Base-by-base conservation (phyloP, 441 rosid genomes). In the Gossypium gossypioides region DNA sequence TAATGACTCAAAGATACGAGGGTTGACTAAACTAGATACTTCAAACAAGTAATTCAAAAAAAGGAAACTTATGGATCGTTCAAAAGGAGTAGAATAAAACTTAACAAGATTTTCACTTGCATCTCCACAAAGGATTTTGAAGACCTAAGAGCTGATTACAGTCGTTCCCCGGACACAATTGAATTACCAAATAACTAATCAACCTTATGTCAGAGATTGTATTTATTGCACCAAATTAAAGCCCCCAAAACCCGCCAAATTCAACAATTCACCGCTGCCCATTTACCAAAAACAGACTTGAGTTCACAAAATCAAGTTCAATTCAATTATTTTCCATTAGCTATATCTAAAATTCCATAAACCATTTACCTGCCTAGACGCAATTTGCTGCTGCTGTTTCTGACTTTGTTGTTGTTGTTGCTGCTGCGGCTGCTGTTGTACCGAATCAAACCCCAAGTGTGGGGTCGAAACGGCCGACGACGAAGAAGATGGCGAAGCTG, bases 401-500 rank as follows among this genome's bases (percentile, higher is more conserved):
- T 48, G 52, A 48, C 16, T 13, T 48, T 48, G 67, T 22, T 29
- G 64, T 40, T 51, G 56, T 51, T 83, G 89, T 1, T 48, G 52
- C 18, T 48, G 58, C 21, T 54, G 59, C 10, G 84, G 89, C 7
- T 83, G 92, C 3, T 90, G 96, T 66, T 86, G 95, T 77, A 82
- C 77, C 9, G 96, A 81, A 76, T 88, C 90, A 69, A 88, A 88
- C 51, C 89, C 90, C 63, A 88, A 76, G 69, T 85, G 94, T n/a
- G 88, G 89, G 5, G 93, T 86, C 25, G 91, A 89, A 46, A 87
- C 99, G n/a, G 97, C 91, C 3, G 99, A 92, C 4, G 99, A 92
- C 0, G 99, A 95, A 5, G 99, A 95, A 56, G 99, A 80, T 5
- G 99, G 96, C 69, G 99, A 92, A 9, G 99, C 97, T 27, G 97